Percentiles rank a stretch among this genome's conserved stretches.
Evolutionary conservation across 306 rosid species (phyloP).

Genomic region (Lathyrus oleraceus): DNA sequence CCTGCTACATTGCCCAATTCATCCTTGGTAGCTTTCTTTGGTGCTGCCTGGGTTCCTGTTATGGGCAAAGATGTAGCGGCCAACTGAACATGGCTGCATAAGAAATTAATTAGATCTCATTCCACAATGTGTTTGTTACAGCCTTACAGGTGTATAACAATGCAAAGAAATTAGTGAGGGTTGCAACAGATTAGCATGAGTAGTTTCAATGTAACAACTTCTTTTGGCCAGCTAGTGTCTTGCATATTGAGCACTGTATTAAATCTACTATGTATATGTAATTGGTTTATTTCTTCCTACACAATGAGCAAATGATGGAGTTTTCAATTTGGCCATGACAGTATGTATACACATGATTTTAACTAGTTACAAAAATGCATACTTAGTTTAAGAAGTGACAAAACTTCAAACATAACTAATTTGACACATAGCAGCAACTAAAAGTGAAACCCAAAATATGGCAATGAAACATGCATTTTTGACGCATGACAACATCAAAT

Average conservation of each 20-base stretch:
- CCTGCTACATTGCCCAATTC: slow-evolving; percentile 85
- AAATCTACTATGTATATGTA: too few species aligned
- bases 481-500: too few species aligned
- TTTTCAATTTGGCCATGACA: too few species aligned
- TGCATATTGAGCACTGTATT: not conserved
- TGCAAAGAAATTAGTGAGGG: not conserved
- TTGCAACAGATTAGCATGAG: not conserved
- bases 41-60: slow-evolving; percentile 78
- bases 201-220: not conserved
- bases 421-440: too few species aligned
- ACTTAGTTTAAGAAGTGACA: too few species aligned
- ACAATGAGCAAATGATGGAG: too few species aligned
- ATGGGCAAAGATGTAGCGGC: slow-evolving; percentile 94
- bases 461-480: too few species aligned
- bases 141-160: not conserved
- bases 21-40: slow-evolving; percentile 70
- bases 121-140: not conserved
- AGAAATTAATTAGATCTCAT: slow-evolving; percentile 28
- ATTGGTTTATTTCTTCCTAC: too few species aligned
- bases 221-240: not conserved
- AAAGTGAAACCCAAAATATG: too few species aligned
- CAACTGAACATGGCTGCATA: slow-evolving; percentile 82
- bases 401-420: too few species aligned
- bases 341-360: too few species aligned
- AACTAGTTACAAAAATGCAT: too few species aligned